These are phyloP conservation scores for Fusarium pilosicola DNA, from an alignment of 2,329 filamentous ascomycete species.

Conservation along the genomic window DNA sequence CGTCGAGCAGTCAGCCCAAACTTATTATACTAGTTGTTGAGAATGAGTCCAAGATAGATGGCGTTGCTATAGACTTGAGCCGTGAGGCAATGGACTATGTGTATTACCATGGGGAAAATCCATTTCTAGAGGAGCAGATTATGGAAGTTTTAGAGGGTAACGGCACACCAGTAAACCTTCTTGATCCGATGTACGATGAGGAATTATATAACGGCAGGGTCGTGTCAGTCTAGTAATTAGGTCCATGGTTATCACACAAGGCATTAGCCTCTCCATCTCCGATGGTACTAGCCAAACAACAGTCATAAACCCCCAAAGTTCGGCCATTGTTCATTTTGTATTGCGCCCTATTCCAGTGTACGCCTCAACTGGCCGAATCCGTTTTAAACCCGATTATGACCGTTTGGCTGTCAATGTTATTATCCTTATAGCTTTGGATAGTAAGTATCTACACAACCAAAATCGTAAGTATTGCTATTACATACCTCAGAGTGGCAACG, in stretches of 20 bases:
- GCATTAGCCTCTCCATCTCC: neutral
- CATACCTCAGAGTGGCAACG: neutral
- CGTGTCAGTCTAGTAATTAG: rapidly evolving
- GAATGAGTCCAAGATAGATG: rapidly evolving
- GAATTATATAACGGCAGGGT: neutral
- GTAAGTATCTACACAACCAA: neutral
- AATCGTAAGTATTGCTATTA: neutral
- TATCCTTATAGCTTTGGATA: neutral
- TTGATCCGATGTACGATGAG: neutral
- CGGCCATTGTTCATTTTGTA: rapidly evolving
- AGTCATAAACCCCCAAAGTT: neutral
- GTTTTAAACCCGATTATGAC: neutral
- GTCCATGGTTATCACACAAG: rapidly evolving
- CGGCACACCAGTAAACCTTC: neutral
- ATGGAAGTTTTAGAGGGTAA: rapidly evolving
- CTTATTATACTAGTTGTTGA: neutral
- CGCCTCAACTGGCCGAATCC: rapidly evolving
- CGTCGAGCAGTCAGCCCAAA: neutral
- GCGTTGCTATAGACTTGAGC: neutral
- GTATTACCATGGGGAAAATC: neutral
- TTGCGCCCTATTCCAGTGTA: rapidly evolving
- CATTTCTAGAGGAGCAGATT: neutral
- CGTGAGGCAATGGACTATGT: neutral
- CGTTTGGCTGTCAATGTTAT: neutral
- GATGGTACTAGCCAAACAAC: rapidly evolving